Evolutionary conservation across 352 stramenopile genomes (phyloP), one percentile per base, ranked within the genome.

Genomic region (Plasmopara viticola): DNA sequence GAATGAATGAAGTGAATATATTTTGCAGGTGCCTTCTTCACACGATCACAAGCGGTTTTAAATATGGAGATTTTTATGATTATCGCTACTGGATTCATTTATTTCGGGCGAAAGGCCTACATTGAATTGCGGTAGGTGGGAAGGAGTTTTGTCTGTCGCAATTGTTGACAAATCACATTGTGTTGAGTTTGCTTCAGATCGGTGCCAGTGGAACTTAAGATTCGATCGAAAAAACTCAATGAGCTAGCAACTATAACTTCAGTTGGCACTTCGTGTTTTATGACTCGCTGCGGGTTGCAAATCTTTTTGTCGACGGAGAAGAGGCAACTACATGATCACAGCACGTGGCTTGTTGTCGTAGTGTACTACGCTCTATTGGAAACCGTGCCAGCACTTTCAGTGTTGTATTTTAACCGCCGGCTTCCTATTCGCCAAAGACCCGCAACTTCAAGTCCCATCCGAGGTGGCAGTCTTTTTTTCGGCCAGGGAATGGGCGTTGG

Each of bases 361-460:
- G 66, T 91, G 9, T 90, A 89, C 49, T 94, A 94, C 51, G 79
- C 67, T 29, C 51, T 93, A 7, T 50, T 94, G 38, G 84, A 94
- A 64, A 81, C 93, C 44, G 60, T 90, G 6, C 84, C 84, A 31
- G 76, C 78, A 2, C 53, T 90, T 43, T 83, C 78, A 25, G 77
- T 93, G 15, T 42, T 94, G 33, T 92, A 89, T 51, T 94, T 93
- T 56, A 90, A 93, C 55, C 82, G 82, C 0, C 78, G 81, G 9
- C 62, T 94, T 15, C 84, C 84, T 33, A 62, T 71, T 14, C 67
- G 64, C 8, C 66, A 70, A 18, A 62, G 66, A 29, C 51, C 46
- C 10, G 65, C 64, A 15, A 78, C 68, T 14, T 60, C 62, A 10
- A 70, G 60, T 14, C 72, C 74, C 3, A 81, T 86, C 55, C 55